Evolutionary conservation across 202 grass and related monocot species (phyloP).

Genomic region (Bolboschoenoplectus hybrid): DNA sequence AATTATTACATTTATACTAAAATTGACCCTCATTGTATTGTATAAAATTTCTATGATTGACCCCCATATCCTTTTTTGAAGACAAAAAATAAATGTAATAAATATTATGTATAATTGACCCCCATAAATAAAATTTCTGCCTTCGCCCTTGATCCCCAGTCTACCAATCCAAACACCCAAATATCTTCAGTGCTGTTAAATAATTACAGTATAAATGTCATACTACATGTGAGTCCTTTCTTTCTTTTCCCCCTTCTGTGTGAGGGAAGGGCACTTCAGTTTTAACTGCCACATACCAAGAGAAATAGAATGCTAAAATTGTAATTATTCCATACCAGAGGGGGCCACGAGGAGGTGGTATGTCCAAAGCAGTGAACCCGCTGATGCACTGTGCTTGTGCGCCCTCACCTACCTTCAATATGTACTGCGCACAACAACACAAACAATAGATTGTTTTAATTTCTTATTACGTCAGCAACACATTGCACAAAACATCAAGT

Average conservation of each 20-base stretch:
- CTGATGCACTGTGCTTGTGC: slow-evolving; percentile 68
- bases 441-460: slow-evolving; percentile 34
- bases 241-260: background rate
- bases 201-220: background rate
- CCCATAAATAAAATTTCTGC: too few relatives aligned
- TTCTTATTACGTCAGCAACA: background rate
- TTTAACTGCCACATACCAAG: background rate
- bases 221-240: background rate
- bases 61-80: too few relatives aligned
- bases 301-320: slow-evolving; percentile 2
- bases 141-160: background rate
- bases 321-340: slow-evolving; percentile 55
- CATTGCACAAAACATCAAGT: background rate
- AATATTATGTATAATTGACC: too few relatives aligned
- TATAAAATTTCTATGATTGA: too few relatives aligned
- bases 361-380: slow-evolving; percentile 76
- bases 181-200: background rate
- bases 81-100: too few relatives aligned
- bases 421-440: slow-evolving; percentile 55
- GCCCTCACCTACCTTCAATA: slow-evolving; percentile 61
- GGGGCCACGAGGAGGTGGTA: slow-evolving; percentile 72
- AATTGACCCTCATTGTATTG: too few relatives aligned
- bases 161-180: background rate
- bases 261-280: background rate
- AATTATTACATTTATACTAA: too few relatives aligned